Conservation (phyloP, 2,329 filamentous ascomycete genomes). For the Parafenestella ontariensis region DNA sequence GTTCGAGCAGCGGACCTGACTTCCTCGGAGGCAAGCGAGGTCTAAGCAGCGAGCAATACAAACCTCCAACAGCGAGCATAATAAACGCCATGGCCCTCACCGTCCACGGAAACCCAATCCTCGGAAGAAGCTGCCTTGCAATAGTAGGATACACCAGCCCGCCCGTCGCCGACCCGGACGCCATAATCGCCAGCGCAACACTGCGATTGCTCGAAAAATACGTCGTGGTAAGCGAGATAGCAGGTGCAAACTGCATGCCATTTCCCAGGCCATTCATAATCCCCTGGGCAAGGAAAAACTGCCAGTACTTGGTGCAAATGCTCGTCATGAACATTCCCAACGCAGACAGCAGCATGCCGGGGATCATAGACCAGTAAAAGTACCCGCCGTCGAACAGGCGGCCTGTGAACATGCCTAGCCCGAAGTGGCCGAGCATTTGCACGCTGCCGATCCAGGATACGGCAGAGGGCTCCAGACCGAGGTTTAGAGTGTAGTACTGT, state of each 20-base stretch:
- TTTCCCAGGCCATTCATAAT: slow-evolving; percentile 43
- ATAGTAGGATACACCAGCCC: slow-evolving; percentile 69
- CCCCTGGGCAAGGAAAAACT: slow-evolving; percentile 50
- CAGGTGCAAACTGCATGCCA: slow-evolving; percentile 46
- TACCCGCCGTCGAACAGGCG: slow-evolving; percentile 61
- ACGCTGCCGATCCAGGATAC: slow-evolving; percentile 62
- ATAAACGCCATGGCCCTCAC: slow-evolving; percentile 68
- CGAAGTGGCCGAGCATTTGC: slow-evolving; percentile 60
- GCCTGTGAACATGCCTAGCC: slow-evolving; percentile 59
- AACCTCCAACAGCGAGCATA: slow-evolving; percentile 54
- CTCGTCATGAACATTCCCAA: slow-evolving; percentile 62
- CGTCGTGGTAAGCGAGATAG: slow-evolving; percentile 49
- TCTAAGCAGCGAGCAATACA: slow-evolving; percentile 49
- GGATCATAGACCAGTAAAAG: slow-evolving; percentile 54
- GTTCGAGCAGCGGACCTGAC: slow-evolving; percentile 52
- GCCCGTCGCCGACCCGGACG: slow-evolving; percentile 67
- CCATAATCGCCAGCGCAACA: slow-evolving; percentile 66
- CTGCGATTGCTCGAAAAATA: slow-evolving; percentile 68
- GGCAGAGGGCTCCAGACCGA: slow-evolving; percentile 48
- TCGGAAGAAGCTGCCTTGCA: slow-evolving; percentile 62
- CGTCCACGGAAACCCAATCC: slow-evolving; percentile 70
- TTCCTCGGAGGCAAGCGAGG: slow-evolving; percentile 54
- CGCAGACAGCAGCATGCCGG: slow-evolving; percentile 54
- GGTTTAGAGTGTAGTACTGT: slow-evolving; percentile 40
- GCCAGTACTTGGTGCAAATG: slow-evolving; percentile 58